Conservation (phyloP, 2,329 filamentous ascomycete species). For the Aspergillus sp. region DNA sequence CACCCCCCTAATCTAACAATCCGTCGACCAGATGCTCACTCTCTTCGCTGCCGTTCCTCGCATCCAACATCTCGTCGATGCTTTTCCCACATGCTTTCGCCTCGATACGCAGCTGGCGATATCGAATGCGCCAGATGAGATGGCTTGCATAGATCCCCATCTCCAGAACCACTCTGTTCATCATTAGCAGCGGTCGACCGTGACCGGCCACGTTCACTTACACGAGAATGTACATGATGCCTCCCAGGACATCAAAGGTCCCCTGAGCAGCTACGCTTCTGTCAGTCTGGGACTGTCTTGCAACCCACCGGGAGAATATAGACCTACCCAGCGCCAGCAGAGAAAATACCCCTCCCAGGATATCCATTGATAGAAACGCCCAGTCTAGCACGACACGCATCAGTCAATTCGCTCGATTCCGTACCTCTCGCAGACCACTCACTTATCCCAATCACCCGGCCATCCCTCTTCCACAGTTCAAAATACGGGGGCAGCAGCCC, state of each 20-base stretch:
- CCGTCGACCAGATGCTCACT: background rate
- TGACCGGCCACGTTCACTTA: slow-evolving; percentile 34
- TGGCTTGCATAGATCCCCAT: slow-evolving; percentile 61
- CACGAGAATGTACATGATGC: slow-evolving; percentile 61
- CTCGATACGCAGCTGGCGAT: slow-evolving; percentile 52
- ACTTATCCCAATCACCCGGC: slow-evolving; percentile 63
- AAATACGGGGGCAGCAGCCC: slow-evolving; percentile 62
- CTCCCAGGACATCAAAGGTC: slow-evolving; percentile 61
- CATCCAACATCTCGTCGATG: slow-evolving; percentile 55
- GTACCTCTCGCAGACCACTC: slow-evolving; percentile 12
- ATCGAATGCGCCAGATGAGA: slow-evolving; percentile 58
- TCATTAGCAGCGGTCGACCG: background rate
- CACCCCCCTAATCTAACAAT: background rate
- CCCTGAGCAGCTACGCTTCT: slow-evolving; percentile 54
- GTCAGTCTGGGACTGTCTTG: slow-evolving; percentile 12
- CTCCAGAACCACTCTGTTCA: slow-evolving; percentile 55
- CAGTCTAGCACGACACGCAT: slow-evolving; percentile 38
- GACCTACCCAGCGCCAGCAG: slow-evolving; percentile 59
- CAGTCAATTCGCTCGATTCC: background rate
- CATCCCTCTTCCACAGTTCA: slow-evolving; percentile 61
- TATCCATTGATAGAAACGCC: slow-evolving; percentile 62
- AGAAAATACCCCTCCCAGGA: slow-evolving; percentile 62
- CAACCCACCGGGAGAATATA: background rate
- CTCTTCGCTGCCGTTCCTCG: slow-evolving; percentile 4
- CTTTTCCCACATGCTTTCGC: slow-evolving; percentile 54